Evolutionary conservation across 306 rosid genomes (phyloP), one percentile per base, ranked within the genome.

Genomic region (Vigna trinervia): DNA sequence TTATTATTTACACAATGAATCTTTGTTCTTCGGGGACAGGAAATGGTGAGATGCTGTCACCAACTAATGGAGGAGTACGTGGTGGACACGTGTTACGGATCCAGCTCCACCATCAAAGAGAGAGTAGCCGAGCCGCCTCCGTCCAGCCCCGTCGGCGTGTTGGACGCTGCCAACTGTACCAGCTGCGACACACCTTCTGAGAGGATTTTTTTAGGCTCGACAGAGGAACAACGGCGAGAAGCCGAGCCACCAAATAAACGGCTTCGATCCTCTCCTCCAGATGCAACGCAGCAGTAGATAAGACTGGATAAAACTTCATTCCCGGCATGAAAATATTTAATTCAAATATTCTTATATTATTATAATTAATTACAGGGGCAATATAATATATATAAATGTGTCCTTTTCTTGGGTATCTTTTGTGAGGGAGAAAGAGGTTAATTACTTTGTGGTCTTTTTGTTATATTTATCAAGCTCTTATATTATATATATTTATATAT

Each of bases 21-120:
- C 28, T 57, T 74, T 87, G 66, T 71, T 80, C 46, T 54, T 74
- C 50, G 70, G 82, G 81, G 54, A 78, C 89, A 90, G 97, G 96
- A 86, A 81, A 89, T 78, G 90, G 91, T 89, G 75, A 86, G 85
- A 84, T 81, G 91, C 92, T 92, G 97, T 89, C 92, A 85, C 69
- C 96, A 89, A 87, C 91, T 92, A 26, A 92, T 92, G 97, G 86
- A 85, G 69, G 86, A 82, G 84, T 75, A 87, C 56, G 76, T 90
- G 74, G 54, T 84, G 12, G 94, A 82, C 97, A 85, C 90, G 89
- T 90, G 96, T 84, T 83, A 73, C 2, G 20, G 78, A 26, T 60
- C 84, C 7, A 32, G 67, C 3, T 59, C 65, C 7, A 0, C 15
- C 76, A 66, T 13, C 4, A 86, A 87, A 71, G 36, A 28, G 1